Base-by-base conservation (phyloP, 257 asterid genomes). In the Henckelia pumila region DNA sequence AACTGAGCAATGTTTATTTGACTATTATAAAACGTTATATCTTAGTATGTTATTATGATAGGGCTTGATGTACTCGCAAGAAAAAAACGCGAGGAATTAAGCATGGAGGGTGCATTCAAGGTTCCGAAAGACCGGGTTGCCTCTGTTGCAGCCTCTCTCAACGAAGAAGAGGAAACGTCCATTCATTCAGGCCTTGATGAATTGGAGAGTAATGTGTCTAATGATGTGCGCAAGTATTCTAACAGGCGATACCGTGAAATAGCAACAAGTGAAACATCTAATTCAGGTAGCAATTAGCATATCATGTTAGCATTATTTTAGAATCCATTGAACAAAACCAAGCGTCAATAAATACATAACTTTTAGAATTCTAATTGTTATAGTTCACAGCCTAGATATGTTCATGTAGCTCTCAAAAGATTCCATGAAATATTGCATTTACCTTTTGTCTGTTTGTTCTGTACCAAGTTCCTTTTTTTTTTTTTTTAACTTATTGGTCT, bases 21-120 rank as follows among this genome's bases (percentile, higher is more conserved):
- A 47, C 20, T 47, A 47, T 4, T 6, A 8, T 4, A 16, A 40
- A 3, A 10, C 37, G 11, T 40, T 13, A 17, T 14, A 47, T 5
- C 19, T 6, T 0, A 0, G 20, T 47, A 21, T 47, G 58, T 67
- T 75, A 55, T 16, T 55, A 56, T 73, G 19, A 57, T 77, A 92
- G 98, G 98, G 56, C 88, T 92, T 52, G 96, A 92, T 76, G 78
- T 78, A 37, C 92, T 92, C 37, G 98, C 98, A 2, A 74, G 33
- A 66, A 80, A 79, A 21, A 92, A 87, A 71, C 84, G 95, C 44
- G 73, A 35, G 66, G 93, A 74, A 72, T 77, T 84, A 25, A 75
- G 70, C 59, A 66, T 14, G 40, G 94, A 78, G 59, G 82, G 81
- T 58, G 33, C 80, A 19, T 93, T 87, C 71, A 88, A 85, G 82